phyloP scores from a whole-genome alignment of 2,329 filamentous ascomycete species.

The Aureobasidium sp. region DNA sequence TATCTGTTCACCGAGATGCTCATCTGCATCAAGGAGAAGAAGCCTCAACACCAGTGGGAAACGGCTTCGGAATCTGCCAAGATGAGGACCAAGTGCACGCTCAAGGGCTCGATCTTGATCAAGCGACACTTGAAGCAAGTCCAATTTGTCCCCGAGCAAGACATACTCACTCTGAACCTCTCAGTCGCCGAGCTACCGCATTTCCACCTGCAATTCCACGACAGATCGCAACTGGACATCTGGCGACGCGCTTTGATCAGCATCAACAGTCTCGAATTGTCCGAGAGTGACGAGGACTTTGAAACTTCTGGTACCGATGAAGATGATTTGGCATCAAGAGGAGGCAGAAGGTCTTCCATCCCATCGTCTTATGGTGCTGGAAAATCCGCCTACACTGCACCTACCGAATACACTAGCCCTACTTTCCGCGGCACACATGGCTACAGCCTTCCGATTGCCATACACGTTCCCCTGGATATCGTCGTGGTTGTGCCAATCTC shows the following conservation, averaged over 20 bases:
- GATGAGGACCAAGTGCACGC: conserved; percentile 67
- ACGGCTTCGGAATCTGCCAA: conserved; percentile 34
- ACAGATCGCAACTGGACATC: conserved; percentile 73
- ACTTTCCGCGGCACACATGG: conserved; percentile 38
- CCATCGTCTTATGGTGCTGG: conserved; percentile 74
- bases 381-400: conserved; percentile 78
- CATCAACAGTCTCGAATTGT: conserved; percentile 62
- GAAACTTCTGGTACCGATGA: conserved; percentile 81
- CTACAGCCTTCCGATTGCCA: conserved; percentile 40
- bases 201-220: conserved; percentile 87
- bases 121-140: conserved; percentile 96
- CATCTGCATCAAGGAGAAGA: conserved; percentile 98
- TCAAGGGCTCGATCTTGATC: conserved; percentile 96
- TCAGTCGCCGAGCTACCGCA: conserved; percentile 88
- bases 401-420: conserved; percentile 83
- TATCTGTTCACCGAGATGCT: conserved; percentile 98
- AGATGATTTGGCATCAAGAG: conserved; percentile 57
- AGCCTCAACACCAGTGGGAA: conserved; percentile 58
- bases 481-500: conserved; percentile 96
- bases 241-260: conserved; percentile 87
- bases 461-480: conserved; percentile 89
- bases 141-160: conserved; percentile 62
- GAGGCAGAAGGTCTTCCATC: conserved; percentile 64
- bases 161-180: conserved; percentile 79
- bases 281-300: conserved; percentile 61